phyloP scores from a whole-genome alignment of 2,329 filamentous ascomycete genomes.

The Fusarium papillatum region DNA sequence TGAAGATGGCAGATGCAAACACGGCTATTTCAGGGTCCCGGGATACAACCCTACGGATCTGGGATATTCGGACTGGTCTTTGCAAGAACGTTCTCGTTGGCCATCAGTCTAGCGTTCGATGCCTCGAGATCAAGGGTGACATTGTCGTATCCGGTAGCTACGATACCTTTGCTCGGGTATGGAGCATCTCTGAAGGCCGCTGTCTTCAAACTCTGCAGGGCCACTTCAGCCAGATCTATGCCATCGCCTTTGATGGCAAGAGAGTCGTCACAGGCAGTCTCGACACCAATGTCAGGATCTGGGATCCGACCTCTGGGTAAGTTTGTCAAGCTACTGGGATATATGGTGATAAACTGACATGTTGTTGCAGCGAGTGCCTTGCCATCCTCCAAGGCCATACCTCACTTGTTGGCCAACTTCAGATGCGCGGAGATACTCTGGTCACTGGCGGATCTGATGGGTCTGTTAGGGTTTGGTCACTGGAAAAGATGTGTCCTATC shows the following conservation, averaged over 20 bases:
- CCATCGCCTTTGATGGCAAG: conserved; percentile 95
- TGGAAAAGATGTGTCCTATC: conserved; percentile 91
- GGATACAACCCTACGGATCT: conserved; percentile 94
- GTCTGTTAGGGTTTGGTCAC: conserved; percentile 95
- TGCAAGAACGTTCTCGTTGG: conserved; percentile 94
- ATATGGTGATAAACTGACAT: conserved; percentile 46
- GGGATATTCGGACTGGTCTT: conserved; percentile 90
- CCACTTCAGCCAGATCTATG: conserved; percentile 99
- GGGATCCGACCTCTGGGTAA: conserved; percentile 91
- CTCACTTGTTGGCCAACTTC: conserved; percentile 94
- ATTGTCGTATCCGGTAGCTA: conserved; percentile 98
- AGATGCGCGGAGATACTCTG: conserved; percentile 94
- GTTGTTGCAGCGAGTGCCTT: conserved; percentile 75
- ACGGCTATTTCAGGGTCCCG: conserved; percentile 97
- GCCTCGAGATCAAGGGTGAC: conserved; percentile 95
- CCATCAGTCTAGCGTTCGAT: conserved; percentile 95
- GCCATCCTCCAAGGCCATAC: conserved; percentile 97
- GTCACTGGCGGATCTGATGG: conserved; percentile 98
- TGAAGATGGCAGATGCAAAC: conserved; percentile 96
- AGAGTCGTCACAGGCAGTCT: conserved; percentile 95
- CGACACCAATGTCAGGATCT: conserved; percentile 96
- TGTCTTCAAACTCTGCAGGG: conserved; percentile 92
- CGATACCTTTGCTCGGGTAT: conserved; percentile 96
- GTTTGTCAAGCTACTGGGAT: conserved; percentile 42
- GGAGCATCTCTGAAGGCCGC: conserved; percentile 96